Conservation (phyloP, 352 stramenopile species). For the Peronosclerospora sorghi region DNA sequence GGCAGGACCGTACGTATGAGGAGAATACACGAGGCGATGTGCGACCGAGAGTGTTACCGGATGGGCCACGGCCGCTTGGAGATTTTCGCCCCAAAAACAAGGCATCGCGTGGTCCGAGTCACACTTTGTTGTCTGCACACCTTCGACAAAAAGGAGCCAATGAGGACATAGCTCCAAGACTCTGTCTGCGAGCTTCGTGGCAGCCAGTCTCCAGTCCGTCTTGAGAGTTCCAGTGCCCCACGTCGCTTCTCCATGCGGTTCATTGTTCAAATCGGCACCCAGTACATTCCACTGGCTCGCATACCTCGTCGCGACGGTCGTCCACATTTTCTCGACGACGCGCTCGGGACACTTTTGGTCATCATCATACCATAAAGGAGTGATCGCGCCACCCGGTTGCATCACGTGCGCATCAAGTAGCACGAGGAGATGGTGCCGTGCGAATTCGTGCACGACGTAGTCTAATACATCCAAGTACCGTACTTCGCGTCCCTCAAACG, state of each 20-base stretch:
- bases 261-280: conserved; percentile 45
- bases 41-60: conserved; percentile 21
- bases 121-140: conserved; percentile 27
- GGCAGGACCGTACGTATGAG: conserved; percentile 37
- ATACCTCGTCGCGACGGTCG: conserved; percentile 25
- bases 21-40: conserved; percentile 39
- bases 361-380: conserved; percentile 33
- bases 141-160: conserved; percentile 51
- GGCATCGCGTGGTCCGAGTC: conserved; percentile 17
- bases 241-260: conserved; percentile 35
- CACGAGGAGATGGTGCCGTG: conserved; percentile 24
- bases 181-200: conserved; percentile 12
- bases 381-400: conserved; percentile 23
- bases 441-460: conserved; percentile 27
- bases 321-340: conserved; percentile 25
- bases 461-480: conserved; percentile 47
- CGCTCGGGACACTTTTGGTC: conserved; percentile 8
- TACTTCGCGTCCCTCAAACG: conserved; percentile 21
- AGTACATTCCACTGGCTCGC: conserved; percentile 32
- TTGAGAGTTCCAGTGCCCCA: conserved; percentile 28
- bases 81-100: conserved; percentile 46
- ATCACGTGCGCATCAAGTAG: conserved; percentile 45
- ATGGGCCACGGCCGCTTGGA: conserved; percentile 17
- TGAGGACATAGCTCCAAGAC: conserved; percentile 22
- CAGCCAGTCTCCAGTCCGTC: conserved; percentile 41